Evolutionary conservation across 805 yeast species (phyloP).

Genomic region (Cyberlindnera samutprakarnensis): DNA sequence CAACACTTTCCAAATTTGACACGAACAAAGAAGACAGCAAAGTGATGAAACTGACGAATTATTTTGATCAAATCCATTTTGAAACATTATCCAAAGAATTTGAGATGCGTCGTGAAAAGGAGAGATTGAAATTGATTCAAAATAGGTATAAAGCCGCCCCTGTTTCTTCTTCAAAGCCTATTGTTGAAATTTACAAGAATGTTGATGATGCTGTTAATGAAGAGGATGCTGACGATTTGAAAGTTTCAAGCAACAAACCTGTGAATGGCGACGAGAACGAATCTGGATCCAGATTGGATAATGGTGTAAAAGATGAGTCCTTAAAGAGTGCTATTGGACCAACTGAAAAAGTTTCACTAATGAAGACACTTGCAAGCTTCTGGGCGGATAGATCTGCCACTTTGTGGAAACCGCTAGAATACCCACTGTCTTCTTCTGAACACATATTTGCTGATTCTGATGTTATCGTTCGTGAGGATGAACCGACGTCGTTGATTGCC

Average conservation of each 20-base stretch:
- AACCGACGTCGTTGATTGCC: conserved; percentile 90
- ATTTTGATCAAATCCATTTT: conserved; percentile 68
- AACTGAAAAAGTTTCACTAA: conserved; percentile 67
- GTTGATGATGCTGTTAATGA: conserved; percentile 82
- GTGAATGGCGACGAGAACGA: conserved; percentile 5
- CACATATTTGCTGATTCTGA: conserved; percentile 92
- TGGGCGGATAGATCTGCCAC: conserved; percentile 98
- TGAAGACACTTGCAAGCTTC: conserved; percentile 79
- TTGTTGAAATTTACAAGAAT: conserved; percentile 83
- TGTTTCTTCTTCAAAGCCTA: conserved; percentile 69
- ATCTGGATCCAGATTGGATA: conserved; percentile 9
- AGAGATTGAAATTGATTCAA: conserved; percentile 53
- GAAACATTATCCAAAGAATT: conserved; percentile 80
- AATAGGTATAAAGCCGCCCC: conserved; percentile 63
- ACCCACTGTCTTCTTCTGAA: conserved; percentile 72
- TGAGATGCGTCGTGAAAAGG: conserved; percentile 77
- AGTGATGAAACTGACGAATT: conserved; percentile 60
- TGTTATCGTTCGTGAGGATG: conserved; percentile 92
- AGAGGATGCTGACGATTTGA: conserved; percentile 26
- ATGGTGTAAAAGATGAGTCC: conserved; percentile 11
- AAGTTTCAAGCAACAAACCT: neutral
- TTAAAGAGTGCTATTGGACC: conserved; percentile 24
- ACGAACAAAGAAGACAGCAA: conserved; percentile 26
- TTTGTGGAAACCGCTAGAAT: conserved; percentile 86
- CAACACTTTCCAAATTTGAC: conserved; percentile 6